Conservation (phyloP, 208 protist species). For the Acanthamoeba sp. region DNA sequence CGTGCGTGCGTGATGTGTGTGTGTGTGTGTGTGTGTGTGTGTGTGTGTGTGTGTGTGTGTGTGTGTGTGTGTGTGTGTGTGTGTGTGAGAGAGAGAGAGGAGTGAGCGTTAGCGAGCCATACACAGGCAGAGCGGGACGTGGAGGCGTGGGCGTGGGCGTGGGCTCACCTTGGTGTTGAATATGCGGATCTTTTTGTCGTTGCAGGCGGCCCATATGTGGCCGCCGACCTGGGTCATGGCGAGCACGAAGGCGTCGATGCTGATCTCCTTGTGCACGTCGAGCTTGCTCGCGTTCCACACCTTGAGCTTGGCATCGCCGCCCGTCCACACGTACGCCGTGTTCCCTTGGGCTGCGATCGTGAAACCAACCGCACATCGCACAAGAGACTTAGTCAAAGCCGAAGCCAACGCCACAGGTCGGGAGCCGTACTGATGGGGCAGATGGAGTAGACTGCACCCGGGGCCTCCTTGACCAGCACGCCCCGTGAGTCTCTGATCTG, state of each 20-base stretch:
- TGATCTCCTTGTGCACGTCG: slow-evolving; percentile 2
- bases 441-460: not conserved
- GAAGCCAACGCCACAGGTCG: not conserved
- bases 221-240: slow-evolving; percentile 32
- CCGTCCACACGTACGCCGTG: not conserved
- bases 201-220: slow-evolving; percentile 31
- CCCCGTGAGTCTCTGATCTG: slow-evolving; percentile 54
- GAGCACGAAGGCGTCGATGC: slow-evolving; percentile 38
- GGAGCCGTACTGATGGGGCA: not conserved
- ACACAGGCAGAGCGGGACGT: too few relatives aligned
- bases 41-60: too few relatives aligned
- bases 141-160: too few relatives aligned
- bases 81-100: not conserved
- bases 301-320: slow-evolving; percentile 11
- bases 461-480: slow-evolving; percentile 30
- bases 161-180: slow-evolving; percentile 12
- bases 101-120: too few relatives aligned
- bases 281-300: slow-evolving; percentile 12
- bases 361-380: not conserved
- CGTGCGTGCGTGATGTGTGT: too few relatives aligned
- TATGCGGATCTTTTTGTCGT: slow-evolving; percentile 61
- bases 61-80: too few relatives aligned
- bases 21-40: too few relatives aligned
- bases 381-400: too few relatives aligned
- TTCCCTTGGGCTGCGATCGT: not conserved